A percentile compares a stretch with the other conserved stretches of the same genome.
phyloP scores from a whole-genome alignment of 352 stramenopile species.

The Globisporangium barbulae region DNA sequence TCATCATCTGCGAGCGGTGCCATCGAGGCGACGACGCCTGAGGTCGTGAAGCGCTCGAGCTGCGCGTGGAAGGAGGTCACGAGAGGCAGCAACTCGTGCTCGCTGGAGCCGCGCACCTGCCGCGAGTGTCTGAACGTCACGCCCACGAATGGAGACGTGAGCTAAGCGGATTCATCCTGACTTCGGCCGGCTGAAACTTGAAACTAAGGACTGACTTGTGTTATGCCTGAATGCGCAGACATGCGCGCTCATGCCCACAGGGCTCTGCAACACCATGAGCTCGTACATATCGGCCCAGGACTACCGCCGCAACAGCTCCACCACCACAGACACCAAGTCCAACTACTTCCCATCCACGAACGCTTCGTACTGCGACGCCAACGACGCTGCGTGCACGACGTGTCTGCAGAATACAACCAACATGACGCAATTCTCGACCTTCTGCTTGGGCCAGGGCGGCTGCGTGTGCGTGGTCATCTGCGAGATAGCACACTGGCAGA shows the following conservation, averaged over 20 bases:
- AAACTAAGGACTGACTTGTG: constrained; percentile 1
- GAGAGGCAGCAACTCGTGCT: constrained; percentile 12
- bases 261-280: constrained; percentile 19
- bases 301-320: constrained; percentile 16
- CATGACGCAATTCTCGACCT: constrained; percentile 12
- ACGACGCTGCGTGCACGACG: constrained; percentile 16
- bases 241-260: constrained; percentile 27
- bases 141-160: constrained; percentile 32
- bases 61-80: constrained; percentile 30
- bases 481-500: constrained; percentile 28
- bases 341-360: constrained; percentile 22
- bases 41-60: constrained; percentile 10
- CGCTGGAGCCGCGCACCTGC: constrained; percentile 28
- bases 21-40: neutral
- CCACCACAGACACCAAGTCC: constrained; percentile 1
- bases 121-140: constrained; percentile 29
- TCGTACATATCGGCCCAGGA: constrained; percentile 23
- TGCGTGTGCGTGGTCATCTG: constrained; percentile 43
- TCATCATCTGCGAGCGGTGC: neutral
- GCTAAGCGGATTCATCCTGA: neutral
- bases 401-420: constrained; percentile 10
- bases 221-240: constrained; percentile 1
- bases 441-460: constrained; percentile 20
- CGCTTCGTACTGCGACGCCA: constrained; percentile 22
- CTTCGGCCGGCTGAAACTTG: no score